Evolutionary conservation across 768 basidiomycete genomes (phyloP).

Genomic region (Clitopilus passeckerianus): DNA sequence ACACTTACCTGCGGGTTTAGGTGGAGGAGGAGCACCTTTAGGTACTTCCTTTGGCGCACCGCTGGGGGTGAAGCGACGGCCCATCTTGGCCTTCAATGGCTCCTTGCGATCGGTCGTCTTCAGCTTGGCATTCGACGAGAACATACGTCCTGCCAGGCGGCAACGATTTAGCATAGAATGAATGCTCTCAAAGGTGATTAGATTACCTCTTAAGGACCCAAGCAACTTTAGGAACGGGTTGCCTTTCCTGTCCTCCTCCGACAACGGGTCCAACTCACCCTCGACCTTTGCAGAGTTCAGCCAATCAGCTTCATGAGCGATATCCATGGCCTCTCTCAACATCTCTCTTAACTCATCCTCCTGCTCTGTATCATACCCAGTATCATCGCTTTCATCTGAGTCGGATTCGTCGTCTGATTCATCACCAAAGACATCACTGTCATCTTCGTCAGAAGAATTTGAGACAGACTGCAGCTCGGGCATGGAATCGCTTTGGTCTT

Average conservation of each 20-base stretch:
- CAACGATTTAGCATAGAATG: background rate
- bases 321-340: slow-evolving; percentile 70
- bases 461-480: slow-evolving; percentile 65
- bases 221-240: slow-evolving; percentile 80
- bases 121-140: slow-evolving; percentile 37
- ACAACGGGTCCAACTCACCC: slow-evolving; percentile 37
- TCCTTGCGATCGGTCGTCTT: slow-evolving; percentile 23
- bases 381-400: slow-evolving; percentile 29
- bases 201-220: slow-evolving; percentile 64
- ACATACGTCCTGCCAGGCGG: slow-evolving; percentile 56
- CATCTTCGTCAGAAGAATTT: slow-evolving; percentile 45
- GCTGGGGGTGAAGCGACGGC: slow-evolving; percentile 18
- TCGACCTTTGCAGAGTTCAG: slow-evolving; percentile 39
- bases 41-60: slow-evolving; percentile 22
- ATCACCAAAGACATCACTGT: slow-evolving; percentile 22
- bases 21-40: slow-evolving; percentile 17
- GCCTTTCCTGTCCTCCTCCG: slow-evolving; percentile 49
- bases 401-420: slow-evolving; percentile 34
- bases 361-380: slow-evolving; percentile 60
- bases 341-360: slow-evolving; percentile 61
- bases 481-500: slow-evolving; percentile 51
- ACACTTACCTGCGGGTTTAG: slow-evolving; percentile 5
- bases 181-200: background rate
- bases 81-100: slow-evolving; percentile 12
- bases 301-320: slow-evolving; percentile 55